Evolutionary conservation across 345 rosid genomes (phyloP), one percentile per base, ranked within the genome.

Genomic region (Pugionium cornutum): DNA sequence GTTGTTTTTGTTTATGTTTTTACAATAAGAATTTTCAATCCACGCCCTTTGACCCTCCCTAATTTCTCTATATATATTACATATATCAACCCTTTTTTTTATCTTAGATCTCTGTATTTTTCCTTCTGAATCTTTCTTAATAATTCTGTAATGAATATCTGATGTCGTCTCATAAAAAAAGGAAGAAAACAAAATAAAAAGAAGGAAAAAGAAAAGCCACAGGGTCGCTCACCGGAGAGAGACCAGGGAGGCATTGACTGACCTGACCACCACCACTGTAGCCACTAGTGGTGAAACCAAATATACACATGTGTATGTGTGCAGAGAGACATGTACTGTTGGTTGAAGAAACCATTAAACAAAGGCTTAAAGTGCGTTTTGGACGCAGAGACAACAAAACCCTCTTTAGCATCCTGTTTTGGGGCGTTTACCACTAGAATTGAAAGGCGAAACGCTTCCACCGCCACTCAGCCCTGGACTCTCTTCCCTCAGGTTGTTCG

Each of bases 401-500:
- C n/a, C 64, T 31, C 18, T 63, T 74, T 77, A 92, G 83, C 94
- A 84, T 63, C 96, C 97, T n/a, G 96, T 90, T 80, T 90, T 94
- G 0, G 96, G 92, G 26, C 97, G 97, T 79, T 94, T 94, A 61
- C 99, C 97, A 62, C 97, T 90, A 33, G 96, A 84, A 77, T 90
- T 94, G 86, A 94, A 94, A 6, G 99, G 99, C 44, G 97, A 94
- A 62, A 94, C 82, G 53, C 95, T 88, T 62, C 77, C 76, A 52
- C 72, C 77, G 1, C 77, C 73, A 0, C 97, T 94, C 25, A 97
- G 99, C 30, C 99, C 96, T 1, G 99, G 97, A 75, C 97, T 90
- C 29, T 94, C 99, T 81, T 94, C 99, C 75, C 99, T 84, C 77
- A 84, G 83, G 69, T 81, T 94, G 78, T 82, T 94, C 5, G 97